Conservation (phyloP, 78 protist species). For the Anaeramoeba ignava region DNA sequence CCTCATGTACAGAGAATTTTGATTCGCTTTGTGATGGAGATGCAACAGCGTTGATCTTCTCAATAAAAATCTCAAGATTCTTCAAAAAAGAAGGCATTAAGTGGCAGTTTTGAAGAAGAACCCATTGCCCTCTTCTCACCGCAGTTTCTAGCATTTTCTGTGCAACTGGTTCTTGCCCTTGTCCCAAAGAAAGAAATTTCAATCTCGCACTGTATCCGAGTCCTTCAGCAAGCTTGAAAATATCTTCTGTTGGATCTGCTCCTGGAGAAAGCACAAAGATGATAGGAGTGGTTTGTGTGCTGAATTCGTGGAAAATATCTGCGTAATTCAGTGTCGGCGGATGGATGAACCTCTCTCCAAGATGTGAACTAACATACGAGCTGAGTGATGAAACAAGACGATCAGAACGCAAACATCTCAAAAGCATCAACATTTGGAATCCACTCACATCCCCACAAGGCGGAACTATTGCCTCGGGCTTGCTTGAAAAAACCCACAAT, state of each 20-base stretch:
- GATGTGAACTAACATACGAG: slow-evolving; percentile 23
- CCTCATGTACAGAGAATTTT: slow-evolving; percentile 36
- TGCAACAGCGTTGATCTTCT: slow-evolving; percentile 27
- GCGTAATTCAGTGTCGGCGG: slow-evolving; percentile 67
- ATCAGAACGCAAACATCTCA: slow-evolving; percentile 71
- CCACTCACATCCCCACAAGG: no score
- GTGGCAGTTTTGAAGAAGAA: slow-evolving; percentile 80
- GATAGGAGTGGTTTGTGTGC: slow-evolving; percentile 48
- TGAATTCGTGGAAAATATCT: slow-evolving; percentile 28
- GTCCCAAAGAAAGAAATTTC: slow-evolving; percentile 57
- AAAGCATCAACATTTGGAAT: no score
- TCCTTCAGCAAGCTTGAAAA: slow-evolving; percentile 54
- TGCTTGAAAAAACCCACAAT: no score
- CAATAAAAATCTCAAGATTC: slow-evolving; percentile 64
- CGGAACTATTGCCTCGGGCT: no score
- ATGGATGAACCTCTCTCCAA: slow-evolving; percentile 51
- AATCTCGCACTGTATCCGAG: slow-evolving; percentile 35
- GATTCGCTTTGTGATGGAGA: no score
- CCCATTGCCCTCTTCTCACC: slow-evolving; percentile 73
- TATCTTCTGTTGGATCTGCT: slow-evolving; percentile 74
- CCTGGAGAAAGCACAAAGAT: slow-evolving; percentile 78
- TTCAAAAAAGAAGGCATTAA: slow-evolving; percentile 67
- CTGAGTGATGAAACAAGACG: slow-evolving; percentile 48
- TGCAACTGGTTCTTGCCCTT: slow-evolving; percentile 68
- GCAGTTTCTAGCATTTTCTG: slow-evolving; percentile 52